Evolutionary conservation across 2,329 filamentous ascomycete genomes (phyloP).

Genomic region (Fusarium falciforme): DNA sequence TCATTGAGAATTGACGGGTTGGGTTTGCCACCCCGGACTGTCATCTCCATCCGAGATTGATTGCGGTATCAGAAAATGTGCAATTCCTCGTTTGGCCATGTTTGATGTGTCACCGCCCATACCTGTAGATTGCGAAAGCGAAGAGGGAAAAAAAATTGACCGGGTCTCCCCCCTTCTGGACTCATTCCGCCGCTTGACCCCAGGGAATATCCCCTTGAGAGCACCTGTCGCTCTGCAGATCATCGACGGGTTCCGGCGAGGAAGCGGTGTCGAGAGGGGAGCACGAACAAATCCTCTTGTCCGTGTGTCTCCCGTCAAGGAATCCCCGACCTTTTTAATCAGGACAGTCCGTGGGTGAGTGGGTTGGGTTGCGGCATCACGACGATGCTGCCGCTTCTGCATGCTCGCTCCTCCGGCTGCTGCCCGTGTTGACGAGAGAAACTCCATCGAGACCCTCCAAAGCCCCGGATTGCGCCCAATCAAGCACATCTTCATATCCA

Average conservation of each 20-base stretch:
- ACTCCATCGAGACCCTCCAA: conserved; percentile 5
- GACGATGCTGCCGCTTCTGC: background rate
- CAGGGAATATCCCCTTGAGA: conserved; percentile 6
- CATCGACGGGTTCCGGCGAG: conserved; percentile 24
- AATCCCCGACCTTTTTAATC: conserved; percentile 11
- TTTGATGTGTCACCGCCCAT: conserved; percentile 24
- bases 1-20: background rate
- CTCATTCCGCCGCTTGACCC: conserved; percentile 2
- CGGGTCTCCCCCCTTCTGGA: background rate
- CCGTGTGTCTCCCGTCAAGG: background rate
- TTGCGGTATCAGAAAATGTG: background rate
- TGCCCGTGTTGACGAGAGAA: background rate
- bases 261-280: conserved; percentile 38
- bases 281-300: background rate
- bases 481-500: conserved; percentile 15
- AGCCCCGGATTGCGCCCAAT: conserved; percentile 25
- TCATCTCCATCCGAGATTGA: conserved; percentile 30
- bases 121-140: background rate
- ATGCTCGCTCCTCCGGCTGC: conserved; percentile 5
- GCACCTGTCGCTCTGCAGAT: conserved; percentile 32
- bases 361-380: conserved; percentile 9
- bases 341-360: conserved; percentile 5
- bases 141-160: background rate
- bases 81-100: conserved; percentile 2
- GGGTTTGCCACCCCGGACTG: conserved; percentile 20